These are phyloP conservation scores for Delitschia confertaspora DNA, from an alignment of 495 filamentous ascomycete genomes.

Conservation along the genomic window DNA sequence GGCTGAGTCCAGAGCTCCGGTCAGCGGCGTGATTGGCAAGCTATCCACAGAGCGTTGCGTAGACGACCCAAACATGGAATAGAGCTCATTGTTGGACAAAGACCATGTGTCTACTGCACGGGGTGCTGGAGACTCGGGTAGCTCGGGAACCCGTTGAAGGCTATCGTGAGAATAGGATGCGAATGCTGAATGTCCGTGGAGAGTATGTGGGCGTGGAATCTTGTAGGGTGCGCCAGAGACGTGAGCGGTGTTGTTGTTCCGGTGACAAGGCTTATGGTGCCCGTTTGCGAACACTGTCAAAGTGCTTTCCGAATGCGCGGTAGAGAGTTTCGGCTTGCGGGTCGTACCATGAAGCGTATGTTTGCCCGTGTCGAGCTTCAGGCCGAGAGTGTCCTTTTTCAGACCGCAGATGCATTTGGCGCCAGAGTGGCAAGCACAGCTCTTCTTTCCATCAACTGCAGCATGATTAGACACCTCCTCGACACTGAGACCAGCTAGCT, in stretches of 20 bases:
- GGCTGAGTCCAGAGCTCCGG: slow-evolving; percentile 12
- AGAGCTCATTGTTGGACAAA: slow-evolving; percentile 22
- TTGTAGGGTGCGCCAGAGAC: slow-evolving; percentile 75
- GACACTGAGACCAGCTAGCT: slow-evolving; percentile 36
- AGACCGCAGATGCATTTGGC: slow-evolving; percentile 83
- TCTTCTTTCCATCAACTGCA: slow-evolving; percentile 55
- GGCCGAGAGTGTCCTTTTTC: slow-evolving; percentile 71
- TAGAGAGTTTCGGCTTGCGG: slow-evolving; percentile 64
- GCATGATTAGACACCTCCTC: slow-evolving; percentile 41
- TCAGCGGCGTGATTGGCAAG: slow-evolving; percentile 23
- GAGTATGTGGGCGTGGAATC: slow-evolving; percentile 62
- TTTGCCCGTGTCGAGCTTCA: slow-evolving; percentile 65
- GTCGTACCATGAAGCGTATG: slow-evolving; percentile 42
- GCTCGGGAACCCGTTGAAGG: not conserved
- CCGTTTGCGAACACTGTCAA: slow-evolving; percentile 85
- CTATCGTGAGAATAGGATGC: slow-evolving; percentile 10
- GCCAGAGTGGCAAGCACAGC: slow-evolving; percentile 77
- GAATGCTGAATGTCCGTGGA: slow-evolving; percentile 43
- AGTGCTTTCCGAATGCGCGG: slow-evolving; percentile 72
- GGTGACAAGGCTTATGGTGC: slow-evolving; percentile 86
- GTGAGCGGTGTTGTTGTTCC: slow-evolving; percentile 78
- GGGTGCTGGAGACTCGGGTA: slow-evolving; percentile 3
- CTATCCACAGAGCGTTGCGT: slow-evolving; percentile 28
- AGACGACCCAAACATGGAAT: slow-evolving; percentile 17
- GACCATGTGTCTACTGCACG: slow-evolving; percentile 23